Evolutionary conservation across 495 filamentous ascomycete species (phyloP).

Genomic region (Astrothelium macrocarpum): DNA sequence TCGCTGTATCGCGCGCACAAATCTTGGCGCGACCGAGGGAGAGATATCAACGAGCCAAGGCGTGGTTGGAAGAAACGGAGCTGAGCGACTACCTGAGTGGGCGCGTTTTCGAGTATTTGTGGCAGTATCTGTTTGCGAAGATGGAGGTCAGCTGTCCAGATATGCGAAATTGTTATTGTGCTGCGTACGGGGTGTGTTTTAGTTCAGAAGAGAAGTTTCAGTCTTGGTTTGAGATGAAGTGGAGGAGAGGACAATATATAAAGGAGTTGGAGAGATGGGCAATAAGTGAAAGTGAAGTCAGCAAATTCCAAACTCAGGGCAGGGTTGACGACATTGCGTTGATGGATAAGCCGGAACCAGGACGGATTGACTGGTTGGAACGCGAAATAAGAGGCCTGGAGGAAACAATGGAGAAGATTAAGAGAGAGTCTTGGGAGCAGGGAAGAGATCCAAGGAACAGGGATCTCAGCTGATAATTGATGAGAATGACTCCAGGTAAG

Average conservation of each 20-base stretch:
- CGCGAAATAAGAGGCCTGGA: conserved; percentile 31
- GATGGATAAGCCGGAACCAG: conserved; percentile 33
- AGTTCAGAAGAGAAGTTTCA: conserved; percentile 47
- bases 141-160: conserved; percentile 50
- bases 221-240: conserved; percentile 37
- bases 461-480: conserved; percentile 15
- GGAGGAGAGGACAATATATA: conserved; percentile 36
- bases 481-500: background rate
- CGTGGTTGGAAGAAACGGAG: conserved; percentile 58
- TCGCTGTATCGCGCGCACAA: conserved; percentile 36
- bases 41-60: conserved; percentile 53
- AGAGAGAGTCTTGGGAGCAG: conserved; percentile 38
- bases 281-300: conserved; percentile 27
- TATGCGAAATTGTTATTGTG: conserved; percentile 65
- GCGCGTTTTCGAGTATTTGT: conserved; percentile 67
- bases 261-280: conserved; percentile 42
- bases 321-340: conserved; percentile 31
- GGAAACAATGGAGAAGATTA: conserved; percentile 31
- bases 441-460: conserved; percentile 44
- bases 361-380: conserved; percentile 29
- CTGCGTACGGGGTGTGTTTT: conserved; percentile 71
- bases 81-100: conserved; percentile 58
- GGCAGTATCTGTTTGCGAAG: conserved; percentile 58
- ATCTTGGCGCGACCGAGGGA: conserved; percentile 46
- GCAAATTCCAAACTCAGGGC: conserved; percentile 25